A percentile compares a stretch with the other conserved stretches of the same genome.
phyloP scores from a whole-genome alignment of 352 stramenopile species.

The Thalassiosira ordinaria region DNA sequence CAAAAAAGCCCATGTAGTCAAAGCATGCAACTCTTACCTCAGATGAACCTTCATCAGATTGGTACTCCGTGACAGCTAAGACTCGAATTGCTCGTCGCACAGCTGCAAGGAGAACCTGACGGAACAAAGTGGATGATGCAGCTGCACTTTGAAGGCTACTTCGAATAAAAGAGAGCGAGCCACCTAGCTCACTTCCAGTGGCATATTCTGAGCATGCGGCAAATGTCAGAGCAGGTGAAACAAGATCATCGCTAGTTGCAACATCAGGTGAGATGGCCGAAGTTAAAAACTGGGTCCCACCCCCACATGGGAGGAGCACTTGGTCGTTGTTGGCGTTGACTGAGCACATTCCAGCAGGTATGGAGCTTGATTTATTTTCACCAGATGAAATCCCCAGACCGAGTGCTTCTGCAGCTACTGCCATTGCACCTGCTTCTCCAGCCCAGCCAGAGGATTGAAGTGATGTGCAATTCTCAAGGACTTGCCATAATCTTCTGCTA shows the following conservation, averaged over 20 bases:
- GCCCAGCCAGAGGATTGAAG: slow-evolving; percentile 77
- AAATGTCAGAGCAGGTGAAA: slow-evolving; percentile 48
- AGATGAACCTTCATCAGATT: slow-evolving; percentile 65
- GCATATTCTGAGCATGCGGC: slow-evolving; percentile 71
- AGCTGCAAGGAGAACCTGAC: slow-evolving; percentile 64
- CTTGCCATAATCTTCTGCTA: slow-evolving; percentile 62
- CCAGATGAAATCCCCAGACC: slow-evolving; percentile 82
- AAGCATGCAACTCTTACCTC: slow-evolving; percentile 51
- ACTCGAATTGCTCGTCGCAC: slow-evolving; percentile 71
- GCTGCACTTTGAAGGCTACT: slow-evolving; percentile 71
- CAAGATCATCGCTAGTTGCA: slow-evolving; percentile 6
- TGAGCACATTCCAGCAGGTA: slow-evolving; percentile 56
- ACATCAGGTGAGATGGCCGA: slow-evolving; percentile 48
- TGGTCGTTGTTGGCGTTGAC: slow-evolving; percentile 57
- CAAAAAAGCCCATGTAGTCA: too few relatives aligned
- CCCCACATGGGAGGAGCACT: slow-evolving; percentile 54
- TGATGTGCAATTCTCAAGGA: slow-evolving; percentile 78
- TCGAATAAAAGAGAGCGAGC: slow-evolving; percentile 71
- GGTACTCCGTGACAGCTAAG: slow-evolving; percentile 73
- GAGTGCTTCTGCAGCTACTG: slow-evolving; percentile 83
- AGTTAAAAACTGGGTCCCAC: slow-evolving; percentile 70
- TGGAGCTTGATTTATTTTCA: slow-evolving; percentile 54
- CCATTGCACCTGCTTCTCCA: slow-evolving; percentile 85
- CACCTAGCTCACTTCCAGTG: slow-evolving; percentile 70
- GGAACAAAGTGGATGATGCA: slow-evolving; percentile 61